A percentile compares a stretch with the other conserved stretches of the same genome.
These are phyloP conservation scores for Saccharum hybrid DNA, from an alignment of 202 grass and related monocot genomes.

Conservation along the genomic window DNA sequence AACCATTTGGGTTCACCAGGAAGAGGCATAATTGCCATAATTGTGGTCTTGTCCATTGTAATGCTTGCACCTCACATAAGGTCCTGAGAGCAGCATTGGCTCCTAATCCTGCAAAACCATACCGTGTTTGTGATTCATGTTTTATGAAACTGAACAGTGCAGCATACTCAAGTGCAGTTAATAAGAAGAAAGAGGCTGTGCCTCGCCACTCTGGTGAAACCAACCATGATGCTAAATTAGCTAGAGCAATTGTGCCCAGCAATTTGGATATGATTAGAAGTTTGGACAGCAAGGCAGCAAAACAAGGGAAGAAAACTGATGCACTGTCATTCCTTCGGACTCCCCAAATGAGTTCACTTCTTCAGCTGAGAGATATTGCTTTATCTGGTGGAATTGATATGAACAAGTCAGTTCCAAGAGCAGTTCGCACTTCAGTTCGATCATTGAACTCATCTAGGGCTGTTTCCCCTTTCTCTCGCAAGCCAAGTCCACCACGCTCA, in stretches of 20 bases:
- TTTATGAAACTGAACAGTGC: conserved; percentile 71
- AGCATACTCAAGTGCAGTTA: conserved; percentile 51
- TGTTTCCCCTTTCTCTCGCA: conserved; percentile 75
- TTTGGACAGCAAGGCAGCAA: conserved; percentile 77
- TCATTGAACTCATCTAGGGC: conserved; percentile 75
- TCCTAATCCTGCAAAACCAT: conserved; percentile 70
- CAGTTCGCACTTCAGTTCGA: conserved; percentile 57
- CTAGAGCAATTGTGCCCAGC: conserved; percentile 57
- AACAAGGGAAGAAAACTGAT: conserved; percentile 69
- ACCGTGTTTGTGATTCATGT: conserved; percentile 83
- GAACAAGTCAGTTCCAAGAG: conserved; percentile 61
- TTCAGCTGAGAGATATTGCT: conserved; percentile 67
- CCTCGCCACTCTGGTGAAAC: conserved; percentile 61
- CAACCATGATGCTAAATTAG: conserved; percentile 59
- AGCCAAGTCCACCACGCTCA: conserved; percentile 62
- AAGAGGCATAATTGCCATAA: conserved; percentile 90
- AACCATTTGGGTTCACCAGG: conserved; percentile 80
- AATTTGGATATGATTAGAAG: conserved; percentile 77
- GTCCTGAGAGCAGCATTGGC: conserved; percentile 65
- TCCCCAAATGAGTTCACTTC: conserved; percentile 67
- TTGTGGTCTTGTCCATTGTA: conserved; percentile 82
- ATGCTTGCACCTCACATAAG: conserved; percentile 67
- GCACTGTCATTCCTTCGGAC: conserved; percentile 52
- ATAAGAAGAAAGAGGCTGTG: conserved; percentile 56
- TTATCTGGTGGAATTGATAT: conserved; percentile 60